These are phyloP conservation scores for Gossypium schwendimanii DNA, from an alignment of 441 rosid species.

Conservation along the genomic window DNA sequence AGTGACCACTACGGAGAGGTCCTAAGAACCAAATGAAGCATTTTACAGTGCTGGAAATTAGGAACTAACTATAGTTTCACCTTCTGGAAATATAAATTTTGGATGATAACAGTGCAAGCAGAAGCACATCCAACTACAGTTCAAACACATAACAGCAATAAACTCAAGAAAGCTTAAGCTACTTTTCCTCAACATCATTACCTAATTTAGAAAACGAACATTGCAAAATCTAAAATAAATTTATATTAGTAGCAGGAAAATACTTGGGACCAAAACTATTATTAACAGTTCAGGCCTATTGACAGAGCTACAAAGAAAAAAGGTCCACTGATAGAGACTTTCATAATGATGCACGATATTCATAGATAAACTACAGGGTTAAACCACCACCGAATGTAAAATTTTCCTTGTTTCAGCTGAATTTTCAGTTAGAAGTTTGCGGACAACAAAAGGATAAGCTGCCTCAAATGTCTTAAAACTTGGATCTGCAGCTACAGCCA, in stretches of 20 bases:
- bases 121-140: neutral
- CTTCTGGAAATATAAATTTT: neutral
- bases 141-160: neutral
- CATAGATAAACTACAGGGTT: neutral
- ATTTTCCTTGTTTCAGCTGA: conserved; percentile 57
- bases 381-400: conserved; percentile 59
- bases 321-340: neutral
- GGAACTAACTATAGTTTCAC: neutral
- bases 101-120: neutral
- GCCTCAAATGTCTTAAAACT: conserved; percentile 78
- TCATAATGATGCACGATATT: neutral
- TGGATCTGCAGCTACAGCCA: conserved; percentile 77
- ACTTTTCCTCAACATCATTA: neutral
- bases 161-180: neutral
- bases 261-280: conserved; percentile 1
- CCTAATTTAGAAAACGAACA: neutral
- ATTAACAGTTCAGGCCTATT: neutral
- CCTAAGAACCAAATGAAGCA: neutral
- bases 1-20: neutral
- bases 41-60: neutral
- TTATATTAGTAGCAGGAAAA: neutral
- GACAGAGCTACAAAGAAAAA: neutral
- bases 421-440: conserved; percentile 73
- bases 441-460: conserved; percentile 81
- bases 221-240: neutral